These are phyloP conservation scores for Auricularia sp. DNA, from an alignment of 768 basidiomycete species.

Conservation along the genomic window DNA sequence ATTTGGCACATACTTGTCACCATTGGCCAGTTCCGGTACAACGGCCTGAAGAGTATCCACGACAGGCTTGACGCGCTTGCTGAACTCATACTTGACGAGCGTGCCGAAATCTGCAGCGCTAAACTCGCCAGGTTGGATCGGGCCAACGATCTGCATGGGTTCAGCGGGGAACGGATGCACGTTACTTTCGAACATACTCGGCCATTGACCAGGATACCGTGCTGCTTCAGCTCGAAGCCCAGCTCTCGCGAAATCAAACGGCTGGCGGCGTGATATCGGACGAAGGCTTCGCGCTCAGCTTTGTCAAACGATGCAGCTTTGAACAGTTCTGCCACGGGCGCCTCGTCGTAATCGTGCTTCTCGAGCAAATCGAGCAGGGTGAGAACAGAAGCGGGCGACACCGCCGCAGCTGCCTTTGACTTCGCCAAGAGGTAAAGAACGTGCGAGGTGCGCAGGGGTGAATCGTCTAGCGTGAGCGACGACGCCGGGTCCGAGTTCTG, in stretches of 20 bases:
- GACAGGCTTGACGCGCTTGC: conserved; percentile 60
- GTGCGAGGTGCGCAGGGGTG: conserved; percentile 41
- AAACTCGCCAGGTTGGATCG: conserved; percentile 53
- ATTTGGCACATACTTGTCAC: conserved; percentile 32
- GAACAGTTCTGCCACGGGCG: conserved; percentile 21
- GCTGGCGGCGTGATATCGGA: conserved; percentile 35
- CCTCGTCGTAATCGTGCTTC: conserved; percentile 26
- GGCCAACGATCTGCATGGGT: conserved; percentile 59
- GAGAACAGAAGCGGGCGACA: conserved; percentile 27
- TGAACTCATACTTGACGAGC: conserved; percentile 64
- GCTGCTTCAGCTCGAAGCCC: conserved; percentile 48
- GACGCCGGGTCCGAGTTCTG: conserved; percentile 47
- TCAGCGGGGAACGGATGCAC: conserved; percentile 17
- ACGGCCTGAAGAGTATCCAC: conserved; percentile 52
- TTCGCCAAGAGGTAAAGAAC: conserved; percentile 24
- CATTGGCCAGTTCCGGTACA: conserved; percentile 26
- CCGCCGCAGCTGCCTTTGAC: not conserved
- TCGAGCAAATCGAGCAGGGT: conserved; percentile 25
- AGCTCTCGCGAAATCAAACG: conserved; percentile 45
- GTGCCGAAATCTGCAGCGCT: conserved; percentile 58
- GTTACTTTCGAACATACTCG: conserved; percentile 38
- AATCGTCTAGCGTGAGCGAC: conserved; percentile 13
- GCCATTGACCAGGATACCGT: conserved; percentile 70
- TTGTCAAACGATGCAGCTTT: conserved; percentile 12
- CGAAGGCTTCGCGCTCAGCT: conserved; percentile 27